Evolutionary conservation across 169 alveolate species (phyloP).

Genomic region (Plasmodium gonderi): DNA sequence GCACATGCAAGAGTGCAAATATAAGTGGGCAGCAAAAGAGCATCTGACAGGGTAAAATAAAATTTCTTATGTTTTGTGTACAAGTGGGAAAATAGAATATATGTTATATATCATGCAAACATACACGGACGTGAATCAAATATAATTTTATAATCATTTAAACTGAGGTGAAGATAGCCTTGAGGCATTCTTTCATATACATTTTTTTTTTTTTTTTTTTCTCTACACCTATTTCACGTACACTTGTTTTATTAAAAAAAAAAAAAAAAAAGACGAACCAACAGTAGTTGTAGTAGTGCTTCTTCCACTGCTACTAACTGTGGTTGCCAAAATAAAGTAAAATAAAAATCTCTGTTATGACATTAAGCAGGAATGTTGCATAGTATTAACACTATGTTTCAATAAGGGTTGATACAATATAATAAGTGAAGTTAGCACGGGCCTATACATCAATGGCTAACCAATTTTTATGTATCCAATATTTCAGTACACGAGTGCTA

Average conservation of each 20-base stretch:
- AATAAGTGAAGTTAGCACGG: background rate
- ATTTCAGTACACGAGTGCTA: background rate
- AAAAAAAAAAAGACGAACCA: too few species aligned
- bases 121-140: too few species aligned
- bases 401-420: background rate
- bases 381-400: background rate
- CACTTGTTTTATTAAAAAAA: too few species aligned
- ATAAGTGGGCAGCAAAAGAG: background rate
- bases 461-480: background rate
- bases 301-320: too few species aligned
- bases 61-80: background rate
- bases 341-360: background rate
- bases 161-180: background rate
- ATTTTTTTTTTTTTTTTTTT: too few species aligned
- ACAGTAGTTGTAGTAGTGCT: too few species aligned
- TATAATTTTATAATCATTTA: too few species aligned
- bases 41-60: background rate
- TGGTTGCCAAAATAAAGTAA: too few species aligned
- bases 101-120: too few species aligned
- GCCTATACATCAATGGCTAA: background rate
- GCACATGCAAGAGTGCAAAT: background rate
- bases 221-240: too few species aligned
- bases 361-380: background rate
- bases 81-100: background rate
- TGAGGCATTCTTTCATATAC: too few species aligned